Base-by-base conservation (phyloP, 306 rosid genomes). In the Coriaria nepalensis region DNA sequence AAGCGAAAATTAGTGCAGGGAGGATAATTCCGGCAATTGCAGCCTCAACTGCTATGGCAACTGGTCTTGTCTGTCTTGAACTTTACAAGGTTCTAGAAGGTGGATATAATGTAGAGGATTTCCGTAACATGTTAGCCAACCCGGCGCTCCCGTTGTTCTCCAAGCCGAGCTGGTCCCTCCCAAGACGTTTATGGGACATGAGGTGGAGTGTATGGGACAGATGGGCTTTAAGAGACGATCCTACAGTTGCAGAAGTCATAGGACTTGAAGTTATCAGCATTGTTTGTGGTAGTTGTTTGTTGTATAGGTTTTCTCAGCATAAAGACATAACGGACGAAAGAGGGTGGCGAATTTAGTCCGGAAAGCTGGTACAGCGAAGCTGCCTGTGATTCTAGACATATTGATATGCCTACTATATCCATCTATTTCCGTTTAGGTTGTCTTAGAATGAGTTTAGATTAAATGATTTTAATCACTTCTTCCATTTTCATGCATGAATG, bases 21-120 rank as follows among this genome's bases (percentile, higher is more conserved):
- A 59, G 72, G 53, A 67, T 67, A 47, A 67, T 67, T 14, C 72
- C 72, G 29, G 72, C 72, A 43, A 67, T 67, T 48, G 72, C 66
- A 15, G 59, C 72, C 4, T 54, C 72, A 10, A 59, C 72, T 43
- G 72, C 72, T 6, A 47, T 67, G 37, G 72, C 66, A 7, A 67
- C 72, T 8, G 72, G 66, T 49, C 72, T 67, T 8, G 67, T 67
- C 10, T 60, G 66, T 57, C 43, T 67, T 61, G 72, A 67, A 52
- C 66, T 59, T 37, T 67, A 67, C 62, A 67, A 60, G 72, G 66
- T 60, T 12, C 41, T 67, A 35, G 52, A 35, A 8, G 57, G 72
- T 47, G 67, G 57, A 47, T 62, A 67, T 57, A 67, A 54, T 37
- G 33, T 67, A 6, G 72, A 67, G 49, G 72, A 52, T 57, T 67